Conservation (phyloP, 495 filamentous ascomycete species). For the Pyrenula massariospora region DNA sequence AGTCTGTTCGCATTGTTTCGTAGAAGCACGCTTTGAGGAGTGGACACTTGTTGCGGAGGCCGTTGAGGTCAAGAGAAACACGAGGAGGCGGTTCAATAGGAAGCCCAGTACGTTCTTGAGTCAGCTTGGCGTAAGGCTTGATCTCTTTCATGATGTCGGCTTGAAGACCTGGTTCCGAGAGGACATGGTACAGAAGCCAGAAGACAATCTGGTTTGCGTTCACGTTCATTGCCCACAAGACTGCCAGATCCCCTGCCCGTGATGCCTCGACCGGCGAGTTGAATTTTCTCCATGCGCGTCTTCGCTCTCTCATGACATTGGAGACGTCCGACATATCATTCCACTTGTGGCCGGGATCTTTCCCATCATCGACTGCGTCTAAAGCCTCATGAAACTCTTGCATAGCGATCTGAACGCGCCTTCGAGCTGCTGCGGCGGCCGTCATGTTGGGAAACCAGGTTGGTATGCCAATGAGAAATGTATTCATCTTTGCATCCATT, state of each 20-base stretch:
- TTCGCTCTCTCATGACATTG: constrained; percentile 31
- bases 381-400: constrained; percentile 38
- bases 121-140: constrained; percentile 27
- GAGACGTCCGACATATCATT: constrained; percentile 43
- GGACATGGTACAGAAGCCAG: constrained; percentile 45
- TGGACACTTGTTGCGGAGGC: constrained; percentile 32
- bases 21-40: constrained; percentile 41
- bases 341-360: constrained; percentile 32
- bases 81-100: constrained; percentile 37
- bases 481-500: constrained; percentile 41
- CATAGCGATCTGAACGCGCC: constrained; percentile 33
- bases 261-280: constrained; percentile 19
- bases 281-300: constrained; percentile 22
- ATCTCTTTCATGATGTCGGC: constrained; percentile 42
- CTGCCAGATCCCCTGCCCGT: constrained; percentile 22
- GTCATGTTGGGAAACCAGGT: constrained; percentile 37
- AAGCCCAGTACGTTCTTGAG: constrained; percentile 35
- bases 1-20: constrained; percentile 41
- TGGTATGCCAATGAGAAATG: constrained; percentile 37
- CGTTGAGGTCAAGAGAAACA: constrained; percentile 32
- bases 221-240: constrained; percentile 43
- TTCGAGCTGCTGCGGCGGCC: constrained; percentile 38
- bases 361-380: constrained; percentile 28
- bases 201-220: constrained; percentile 40
- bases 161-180: constrained; percentile 29